A percentile compares a stretch with the other conserved stretches of the same genome.
Evolutionary conservation across 768 basidiomycete genomes (phyloP).

Genomic region (Russula griseocarnosa): DNA sequence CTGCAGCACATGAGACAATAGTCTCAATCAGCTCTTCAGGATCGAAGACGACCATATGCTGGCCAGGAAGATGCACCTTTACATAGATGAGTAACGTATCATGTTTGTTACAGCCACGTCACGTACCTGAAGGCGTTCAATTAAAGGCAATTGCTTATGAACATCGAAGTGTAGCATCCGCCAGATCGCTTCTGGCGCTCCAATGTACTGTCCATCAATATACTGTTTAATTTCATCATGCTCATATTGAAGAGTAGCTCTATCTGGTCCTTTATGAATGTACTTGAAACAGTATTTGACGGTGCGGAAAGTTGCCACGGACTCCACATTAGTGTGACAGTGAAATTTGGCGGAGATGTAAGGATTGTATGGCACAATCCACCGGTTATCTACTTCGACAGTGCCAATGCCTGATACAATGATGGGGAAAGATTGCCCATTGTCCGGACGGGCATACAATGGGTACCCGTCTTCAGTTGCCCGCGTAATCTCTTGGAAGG

Average conservation of each 20-base stretch:
- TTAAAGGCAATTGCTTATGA: no score
- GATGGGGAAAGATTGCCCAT: conserved; percentile 33
- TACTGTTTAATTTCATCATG: not conserved
- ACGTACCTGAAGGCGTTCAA: no score
- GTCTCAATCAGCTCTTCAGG: no score
- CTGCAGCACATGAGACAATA: no score
- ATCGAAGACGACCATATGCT: no score
- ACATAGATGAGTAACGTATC: no score
- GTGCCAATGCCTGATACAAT: conserved; percentile 36
- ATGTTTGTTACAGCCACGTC: no score
- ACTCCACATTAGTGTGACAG: conserved; percentile 53
- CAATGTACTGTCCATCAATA: not conserved
- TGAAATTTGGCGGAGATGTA: conserved; percentile 16
- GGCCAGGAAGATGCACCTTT: no score
- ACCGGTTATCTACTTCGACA: conserved; percentile 28
- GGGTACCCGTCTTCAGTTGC: conserved; percentile 35
- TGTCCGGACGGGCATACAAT: not conserved
- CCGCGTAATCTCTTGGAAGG: conserved; percentile 34
- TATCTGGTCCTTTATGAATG: not conserved
- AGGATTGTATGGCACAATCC: not conserved
- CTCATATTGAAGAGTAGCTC: not conserved
- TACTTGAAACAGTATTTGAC: conserved; percentile 40
- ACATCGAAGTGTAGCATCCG: no score
- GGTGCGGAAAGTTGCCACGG: conserved; percentile 37
- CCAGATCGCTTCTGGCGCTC: no score